phyloP scores from a whole-genome alignment of 306 rosid species.

The Bauhinia variegata region DNA sequence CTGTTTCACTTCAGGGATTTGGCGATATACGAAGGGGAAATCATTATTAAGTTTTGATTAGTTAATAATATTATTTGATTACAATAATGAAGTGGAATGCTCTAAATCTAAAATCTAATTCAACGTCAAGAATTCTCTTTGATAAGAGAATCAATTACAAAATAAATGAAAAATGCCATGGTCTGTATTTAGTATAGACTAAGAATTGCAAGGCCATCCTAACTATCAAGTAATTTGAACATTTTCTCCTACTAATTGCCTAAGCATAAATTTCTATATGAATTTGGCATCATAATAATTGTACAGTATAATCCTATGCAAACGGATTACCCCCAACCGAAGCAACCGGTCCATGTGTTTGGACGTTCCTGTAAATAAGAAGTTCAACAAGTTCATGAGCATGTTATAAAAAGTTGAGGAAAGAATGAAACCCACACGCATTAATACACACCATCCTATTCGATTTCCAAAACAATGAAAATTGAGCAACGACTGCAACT shows the following conservation, averaged over 20 bases:
- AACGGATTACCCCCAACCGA: slow-evolving; percentile 88
- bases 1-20: too few species aligned
- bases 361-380: slow-evolving; percentile 61
- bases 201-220: slow-evolving; percentile 32
- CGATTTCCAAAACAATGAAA: background rate
- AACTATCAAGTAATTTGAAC: slow-evolving; percentile 30
- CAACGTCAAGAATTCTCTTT: background rate
- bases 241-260: slow-evolving; percentile 20
- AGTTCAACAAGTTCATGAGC: slow-evolving; percentile 21
- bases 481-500: slow-evolving; percentile 36
- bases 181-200: background rate
- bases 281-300: slow-evolving; percentile 6
- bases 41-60: too few species aligned
- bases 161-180: slow-evolving; percentile 16
- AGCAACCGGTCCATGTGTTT: slow-evolving; percentile 66
- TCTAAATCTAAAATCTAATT: background rate
- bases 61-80: too few species aligned
- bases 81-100: background rate
- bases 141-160: background rate
- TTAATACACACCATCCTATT: background rate
- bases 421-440: background rate
- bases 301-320: slow-evolving; percentile 52
- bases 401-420: background rate
- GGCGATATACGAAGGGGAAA: too few species aligned
- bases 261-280: slow-evolving; percentile 20